Conservation (phyloP, 1,139 yeast species). For the Meyerozyma athensensis region DNA sequence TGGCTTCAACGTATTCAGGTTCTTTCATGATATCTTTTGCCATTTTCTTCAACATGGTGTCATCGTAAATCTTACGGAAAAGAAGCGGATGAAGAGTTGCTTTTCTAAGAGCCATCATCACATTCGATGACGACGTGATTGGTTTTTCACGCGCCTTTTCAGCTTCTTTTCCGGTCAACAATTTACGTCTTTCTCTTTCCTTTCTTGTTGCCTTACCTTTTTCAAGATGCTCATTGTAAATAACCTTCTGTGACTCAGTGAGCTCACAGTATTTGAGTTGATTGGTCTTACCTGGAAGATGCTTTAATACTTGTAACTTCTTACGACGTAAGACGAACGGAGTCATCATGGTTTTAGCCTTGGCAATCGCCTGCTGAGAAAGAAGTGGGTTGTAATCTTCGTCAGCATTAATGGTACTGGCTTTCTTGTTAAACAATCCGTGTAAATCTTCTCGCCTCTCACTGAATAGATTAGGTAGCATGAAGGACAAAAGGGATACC, state of each 20-base stretch:
- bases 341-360: slow-evolving; percentile 97
- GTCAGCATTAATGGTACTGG: slow-evolving; percentile 50
- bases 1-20: slow-evolving; percentile 74
- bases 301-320: slow-evolving; percentile 85
- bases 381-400: slow-evolving; percentile 69
- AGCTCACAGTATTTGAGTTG: slow-evolving; percentile 61
- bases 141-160: slow-evolving; percentile 32
- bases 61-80: slow-evolving; percentile 58
- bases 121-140: slow-evolving; percentile 43
- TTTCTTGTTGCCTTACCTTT: slow-evolving; percentile 40
- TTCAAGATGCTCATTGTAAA: slow-evolving; percentile 58
- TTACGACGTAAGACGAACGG: slow-evolving; percentile 92
- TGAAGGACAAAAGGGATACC: slow-evolving; percentile 84
- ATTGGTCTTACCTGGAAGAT: slow-evolving; percentile 75
- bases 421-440: slow-evolving; percentile 78
- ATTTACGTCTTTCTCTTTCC: slow-evolving; percentile 48
- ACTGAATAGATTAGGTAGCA: slow-evolving; percentile 76
- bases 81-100: slow-evolving; percentile 73
- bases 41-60: slow-evolving; percentile 57
- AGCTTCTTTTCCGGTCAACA: slow-evolving; percentile 35
- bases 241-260: slow-evolving; percentile 48
- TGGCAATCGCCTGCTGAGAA: slow-evolving; percentile 84
- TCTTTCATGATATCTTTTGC: slow-evolving; percentile 74
- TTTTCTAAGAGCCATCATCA: slow-evolving; percentile 67
- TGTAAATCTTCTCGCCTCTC: slow-evolving; percentile 81